Base-by-base conservation (phyloP, 31 red algal genomes). In the Odonthalia washingtoniensis region DNA sequence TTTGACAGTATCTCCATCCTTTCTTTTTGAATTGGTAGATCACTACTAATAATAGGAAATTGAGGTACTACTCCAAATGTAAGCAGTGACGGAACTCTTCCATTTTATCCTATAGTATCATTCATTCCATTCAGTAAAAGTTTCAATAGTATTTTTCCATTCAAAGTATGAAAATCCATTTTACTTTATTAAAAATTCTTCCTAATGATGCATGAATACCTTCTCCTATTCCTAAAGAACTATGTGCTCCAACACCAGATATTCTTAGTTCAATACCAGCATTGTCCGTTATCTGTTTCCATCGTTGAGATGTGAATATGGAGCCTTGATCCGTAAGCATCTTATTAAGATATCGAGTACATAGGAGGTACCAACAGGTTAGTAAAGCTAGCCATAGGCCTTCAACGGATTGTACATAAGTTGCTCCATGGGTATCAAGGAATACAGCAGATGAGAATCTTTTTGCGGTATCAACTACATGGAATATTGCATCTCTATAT, bases 211-310 rank as follows among this genome's bases (percentile, higher is more conserved):
- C 70, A 37, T 91, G 80, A 9, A 68, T 61, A 26, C 53, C 18
- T 41, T 92, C 89, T 0, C 82, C 81, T 17, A 70, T 2, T 45
- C 82, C 80, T 2, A 92, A 31, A 24, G 81, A 62, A 57, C 67
- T 87, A 38, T 78, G 84, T 46, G 57, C 61, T 26, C 67, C 46
- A 18, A 87, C 1, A 5, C 57, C 84, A 1, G 84, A 78, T 2
- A 78, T 5, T 68, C 44, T 35, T 17, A 87, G 33, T 2, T 64
- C 33, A 32, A 78, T 87, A 21, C 84, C 84, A 41, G 37, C 9
- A 2, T 42, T 37, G 0, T 73, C 45, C 1, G 83, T 1, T 1
- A 44, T 1, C 6, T 61, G 28, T 46, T 75, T 46, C 83, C 83
- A 86, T 35, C 40, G 31, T 53, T 52, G 36, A 27, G 85, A 81